Evolutionary conservation across 306 rosid species (phyloP).

Genomic region (Argentina anserina): DNA sequence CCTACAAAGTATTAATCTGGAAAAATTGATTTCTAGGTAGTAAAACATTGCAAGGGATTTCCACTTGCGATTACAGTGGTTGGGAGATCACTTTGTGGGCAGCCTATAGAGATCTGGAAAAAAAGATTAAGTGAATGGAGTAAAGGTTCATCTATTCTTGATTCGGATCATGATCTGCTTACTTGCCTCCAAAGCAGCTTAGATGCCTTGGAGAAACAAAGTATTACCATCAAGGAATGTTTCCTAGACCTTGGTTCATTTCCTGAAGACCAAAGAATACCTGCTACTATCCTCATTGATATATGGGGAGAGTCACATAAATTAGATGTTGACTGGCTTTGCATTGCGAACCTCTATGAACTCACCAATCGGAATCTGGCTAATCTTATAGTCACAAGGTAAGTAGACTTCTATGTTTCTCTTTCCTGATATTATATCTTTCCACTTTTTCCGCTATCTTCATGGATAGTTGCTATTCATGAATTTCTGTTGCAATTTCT

Average conservation of each 20-base stretch:
- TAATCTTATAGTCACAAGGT: slow-evolving; percentile 21
- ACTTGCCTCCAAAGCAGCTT: slow-evolving; percentile 41
- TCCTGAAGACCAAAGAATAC: slow-evolving; percentile 64
- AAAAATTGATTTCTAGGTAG: slow-evolving; percentile 7
- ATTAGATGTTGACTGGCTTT: slow-evolving; percentile 34
- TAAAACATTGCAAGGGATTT: slow-evolving; percentile 40
- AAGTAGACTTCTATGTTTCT: not conserved
- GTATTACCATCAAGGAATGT: slow-evolving; percentile 26
- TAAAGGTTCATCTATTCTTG: slow-evolving; percentile 31
- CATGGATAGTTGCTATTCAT: slow-evolving; percentile 21
- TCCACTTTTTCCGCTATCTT: slow-evolving; percentile 30
- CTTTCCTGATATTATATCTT: slow-evolving; percentile 22
- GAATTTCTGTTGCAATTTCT: not conserved
- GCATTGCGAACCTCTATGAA: slow-evolving; percentile 34
- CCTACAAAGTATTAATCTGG: not conserved
- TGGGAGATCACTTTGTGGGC: slow-evolving; percentile 40
- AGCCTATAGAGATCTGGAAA: slow-evolving; percentile 30
- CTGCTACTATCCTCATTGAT: slow-evolving; percentile 57
- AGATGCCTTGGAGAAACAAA: slow-evolving; percentile 29
- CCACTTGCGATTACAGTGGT: slow-evolving; percentile 53
- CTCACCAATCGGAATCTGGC: slow-evolving; percentile 36
- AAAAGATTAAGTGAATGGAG: slow-evolving; percentile 24
- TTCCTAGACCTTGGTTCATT: slow-evolving; percentile 63
- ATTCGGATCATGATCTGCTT: slow-evolving; percentile 23
- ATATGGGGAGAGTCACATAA: slow-evolving; percentile 46